Conservation (phyloP, 306 rosid species). For the Pyrus betulifolia region DNA sequence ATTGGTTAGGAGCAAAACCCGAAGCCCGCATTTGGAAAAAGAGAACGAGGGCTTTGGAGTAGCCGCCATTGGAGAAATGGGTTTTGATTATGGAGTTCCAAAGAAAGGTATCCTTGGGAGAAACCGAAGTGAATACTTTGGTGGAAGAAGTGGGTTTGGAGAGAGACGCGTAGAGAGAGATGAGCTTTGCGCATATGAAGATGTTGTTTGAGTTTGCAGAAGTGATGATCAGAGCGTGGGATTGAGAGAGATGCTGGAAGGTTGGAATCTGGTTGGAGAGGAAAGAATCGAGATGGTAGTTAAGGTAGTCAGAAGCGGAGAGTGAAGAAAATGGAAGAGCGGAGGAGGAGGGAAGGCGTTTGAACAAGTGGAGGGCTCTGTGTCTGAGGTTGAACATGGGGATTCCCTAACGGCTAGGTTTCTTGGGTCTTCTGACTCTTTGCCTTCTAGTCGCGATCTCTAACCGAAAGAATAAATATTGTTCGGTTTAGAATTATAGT, state of each 20-base stretch:
- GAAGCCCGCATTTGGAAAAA: constrained; percentile 51
- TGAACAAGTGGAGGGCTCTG: constrained; percentile 6
- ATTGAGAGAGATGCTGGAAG: constrained; percentile 38
- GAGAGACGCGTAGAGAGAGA: constrained; percentile 54
- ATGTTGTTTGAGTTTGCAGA: constrained; percentile 68
- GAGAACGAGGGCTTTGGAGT: constrained; percentile 28
- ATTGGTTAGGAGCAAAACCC: constrained; percentile 31
- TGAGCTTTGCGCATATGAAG: constrained; percentile 64
- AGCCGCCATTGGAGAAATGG: constrained; percentile 49
- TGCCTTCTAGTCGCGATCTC: not conserved
- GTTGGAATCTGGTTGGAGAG: constrained; percentile 33
- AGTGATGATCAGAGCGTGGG: constrained; percentile 53
- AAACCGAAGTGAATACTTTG: constrained; percentile 34
- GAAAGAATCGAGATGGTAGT: constrained; percentile 25
- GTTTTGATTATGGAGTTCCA: constrained; percentile 76
- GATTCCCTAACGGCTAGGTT: not conserved
- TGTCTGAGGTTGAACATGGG: not conserved
- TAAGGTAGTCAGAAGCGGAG: constrained; percentile 13
- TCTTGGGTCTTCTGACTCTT: not conserved
- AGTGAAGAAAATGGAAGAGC: not conserved
- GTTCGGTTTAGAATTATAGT: too few species aligned
- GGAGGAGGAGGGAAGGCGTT: constrained; percentile 6
- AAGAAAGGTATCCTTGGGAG: constrained; percentile 45
- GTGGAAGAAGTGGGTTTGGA: constrained; percentile 29
- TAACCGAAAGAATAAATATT: too few species aligned